Base-by-base conservation (phyloP, 2,329 filamentous ascomycete species). In the Balansia obtecta region DNA sequence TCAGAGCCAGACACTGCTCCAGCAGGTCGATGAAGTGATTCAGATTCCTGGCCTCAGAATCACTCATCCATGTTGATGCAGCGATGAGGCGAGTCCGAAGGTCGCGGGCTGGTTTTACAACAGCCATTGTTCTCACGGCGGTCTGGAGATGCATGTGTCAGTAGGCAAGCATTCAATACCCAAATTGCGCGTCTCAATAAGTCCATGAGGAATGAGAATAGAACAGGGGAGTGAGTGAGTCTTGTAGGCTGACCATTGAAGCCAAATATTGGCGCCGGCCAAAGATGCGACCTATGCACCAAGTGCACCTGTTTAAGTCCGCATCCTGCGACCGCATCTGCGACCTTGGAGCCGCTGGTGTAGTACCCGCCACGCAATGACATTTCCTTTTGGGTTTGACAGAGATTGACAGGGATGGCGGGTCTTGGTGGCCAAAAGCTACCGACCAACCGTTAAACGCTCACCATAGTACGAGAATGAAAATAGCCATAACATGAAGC, bases 21-120 rank as follows among this genome's bases (percentile, higher is more conserved):
- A 98, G 70, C 46, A 98, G 71, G 66, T 97, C 90, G 57, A 88
- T 76, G 66, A 98, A 95, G 49, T 85, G 75, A 52, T 85, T 83
- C 54, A 96, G 71, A 60, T 96, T 88, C 64, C 83, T 85, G 39
- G 78, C 72, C 65, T 93, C 88, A 10, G 73, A 72, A 54, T 90
- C 85, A 46, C 74, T 80, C 74, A 95, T 83, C 48, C 82, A 85
- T 50, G 79, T 80, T 6, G 83, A 83, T 20, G 83, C 86, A 54
- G 83, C 82, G 64, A 85, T 75, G 48, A 98, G 75, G 57, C 90
- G 79, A 1, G 85, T 84, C 60, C 88, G 87, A 46, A 98, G 72
- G 66, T 95, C 89, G 50, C 87, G 78, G 49, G 83, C 83, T 53
- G 88, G 85, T 66, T 90, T 91, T 54, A 82, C 75, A 60, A 84